Conservation (phyloP, 495 filamentous ascomycete genomes). For the Gamarada debralockiae region DNA sequence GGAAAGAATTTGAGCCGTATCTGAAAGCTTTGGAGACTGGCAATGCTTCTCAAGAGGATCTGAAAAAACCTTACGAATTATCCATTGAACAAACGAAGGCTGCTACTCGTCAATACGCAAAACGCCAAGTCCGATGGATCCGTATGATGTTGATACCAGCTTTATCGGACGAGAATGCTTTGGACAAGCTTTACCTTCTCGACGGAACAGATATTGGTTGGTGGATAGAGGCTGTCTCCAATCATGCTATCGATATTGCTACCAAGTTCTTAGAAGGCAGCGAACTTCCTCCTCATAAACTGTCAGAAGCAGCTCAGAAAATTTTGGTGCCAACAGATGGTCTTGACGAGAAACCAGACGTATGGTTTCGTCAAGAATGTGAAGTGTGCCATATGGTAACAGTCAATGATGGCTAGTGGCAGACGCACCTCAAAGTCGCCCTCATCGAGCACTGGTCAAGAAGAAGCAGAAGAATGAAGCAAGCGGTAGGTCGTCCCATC, state of each 20-base stretch:
- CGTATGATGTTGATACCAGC: constrained; percentile 70
- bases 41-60: constrained; percentile 31
- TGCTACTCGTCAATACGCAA: constrained; percentile 84
- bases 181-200: constrained; percentile 62
- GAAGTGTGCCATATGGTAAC: constrained; percentile 68
- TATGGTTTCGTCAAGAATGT: constrained; percentile 55
- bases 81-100: constrained; percentile 57
- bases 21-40: constrained; percentile 46
- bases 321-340: constrained; percentile 46
- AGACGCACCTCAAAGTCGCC: constrained; percentile 63
- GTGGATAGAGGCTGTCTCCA: constrained; percentile 57
- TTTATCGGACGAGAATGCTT: constrained; percentile 47
- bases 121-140: constrained; percentile 83
- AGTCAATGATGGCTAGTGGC: constrained; percentile 70
- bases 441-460: constrained; percentile 41
- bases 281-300: constrained; percentile 48
- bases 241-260: constrained; percentile 59
- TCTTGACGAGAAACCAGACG: constrained; percentile 39
- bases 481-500: constrained; percentile 7
- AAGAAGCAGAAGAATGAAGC: constrained; percentile 13
- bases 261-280: constrained; percentile 51
- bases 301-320: constrained; percentile 58
- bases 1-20: constrained; percentile 80
- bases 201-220: constrained; percentile 61
- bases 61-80: constrained; percentile 34